Evolutionary conservation across 139 green algal species (phyloP), one percentile per base, ranked within the genome.

Genomic region (Pleodorina starrii): DNA sequence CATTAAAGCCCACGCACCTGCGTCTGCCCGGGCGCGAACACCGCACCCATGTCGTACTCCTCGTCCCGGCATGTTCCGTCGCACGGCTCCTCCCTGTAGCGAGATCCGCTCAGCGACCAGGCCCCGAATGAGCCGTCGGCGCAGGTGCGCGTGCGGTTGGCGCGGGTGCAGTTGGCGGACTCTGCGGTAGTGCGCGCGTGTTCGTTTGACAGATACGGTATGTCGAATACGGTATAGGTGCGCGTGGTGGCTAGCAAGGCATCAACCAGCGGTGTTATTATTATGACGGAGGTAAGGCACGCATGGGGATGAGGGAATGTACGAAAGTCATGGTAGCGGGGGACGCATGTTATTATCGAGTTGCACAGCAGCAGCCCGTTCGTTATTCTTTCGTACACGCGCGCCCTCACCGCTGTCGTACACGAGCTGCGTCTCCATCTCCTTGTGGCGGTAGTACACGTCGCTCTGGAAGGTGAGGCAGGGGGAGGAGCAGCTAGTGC

Each of bases 1-100:
- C n/a, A n/a, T n/a, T n/a, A n/a, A n/a, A n/a, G n/a, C 21, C 23
- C 23, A 50, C 74, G 2, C 46, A 84, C 75, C 75, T 84, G 77
- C 35, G 35, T 85, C 77, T 85, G 77, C 0, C 77, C 77, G 5
- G 77, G 51, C 36, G 9, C 1, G 51, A 85, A 72, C 4, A 38
- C 9, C 5, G 77, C 51, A 5, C 51, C 77, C 7, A 54, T 27
- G 51, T 85, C 77, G 36, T 54, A 72, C 35, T 40, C 23, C 27
- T 85, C 51, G 23, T 85, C 77, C 51, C 16, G 35, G 51, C 77
- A 85, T 19, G 21, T 72, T 21, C 51, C 51, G 77, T 85, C 77
- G 21, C 77, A 85, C 3, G 77, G 77, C 6, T 1, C 36, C 11
- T 51, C 54, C 5, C 77, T 35, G 36, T 54, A 72, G 0, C n/a